Percentiles rank a stretch among this genome's conserved stretches.
Conservation (phyloP, 352 stramenopile species). For the Globisporangium parvum region DNA sequence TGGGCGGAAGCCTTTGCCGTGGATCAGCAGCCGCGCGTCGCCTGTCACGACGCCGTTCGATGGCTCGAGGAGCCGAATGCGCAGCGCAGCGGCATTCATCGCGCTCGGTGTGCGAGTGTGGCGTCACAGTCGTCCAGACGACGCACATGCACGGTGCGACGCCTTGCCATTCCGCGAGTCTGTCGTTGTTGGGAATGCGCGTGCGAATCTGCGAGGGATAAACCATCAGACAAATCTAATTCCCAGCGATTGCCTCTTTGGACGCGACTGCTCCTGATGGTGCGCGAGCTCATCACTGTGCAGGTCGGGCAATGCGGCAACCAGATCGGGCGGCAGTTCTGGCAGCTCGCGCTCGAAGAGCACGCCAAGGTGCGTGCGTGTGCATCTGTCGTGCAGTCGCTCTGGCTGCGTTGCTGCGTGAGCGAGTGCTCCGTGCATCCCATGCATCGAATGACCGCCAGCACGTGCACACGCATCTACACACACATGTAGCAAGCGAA, state of each 20-base stretch:
- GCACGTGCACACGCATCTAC: neutral
- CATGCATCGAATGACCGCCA: neutral
- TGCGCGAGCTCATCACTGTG: conserved; percentile 83
- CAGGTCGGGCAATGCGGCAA: conserved; percentile 94
- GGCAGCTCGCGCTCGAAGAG: conserved; percentile 86
- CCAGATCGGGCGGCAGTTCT: conserved; percentile 92
- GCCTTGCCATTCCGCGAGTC: too few species aligned
- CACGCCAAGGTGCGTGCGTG: conserved; percentile 55
- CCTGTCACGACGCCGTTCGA: conserved; percentile 34
- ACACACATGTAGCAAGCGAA: conserved; percentile 29
- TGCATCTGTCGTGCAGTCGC: neutral
- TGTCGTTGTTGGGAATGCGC: too few species aligned
- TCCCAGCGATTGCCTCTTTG: too few species aligned
- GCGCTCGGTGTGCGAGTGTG: neutral
- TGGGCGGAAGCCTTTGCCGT: conserved; percentile 55
- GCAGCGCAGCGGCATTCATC: conserved; percentile 17
- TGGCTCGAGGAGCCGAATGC: conserved; percentile 52
- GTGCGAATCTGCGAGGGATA: too few species aligned
- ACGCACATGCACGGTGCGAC: too few species aligned
- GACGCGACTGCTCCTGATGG: too few species aligned
- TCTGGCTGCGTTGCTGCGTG: neutral
- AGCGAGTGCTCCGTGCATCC: too few species aligned
- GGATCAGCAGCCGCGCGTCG: conserved; percentile 44
- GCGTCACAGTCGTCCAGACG: too few species aligned
- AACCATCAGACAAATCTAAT: too few species aligned